phyloP scores from a whole-genome alignment of 2,329 filamentous ascomycete species.

The Mycosphaerella sp. region DNA sequence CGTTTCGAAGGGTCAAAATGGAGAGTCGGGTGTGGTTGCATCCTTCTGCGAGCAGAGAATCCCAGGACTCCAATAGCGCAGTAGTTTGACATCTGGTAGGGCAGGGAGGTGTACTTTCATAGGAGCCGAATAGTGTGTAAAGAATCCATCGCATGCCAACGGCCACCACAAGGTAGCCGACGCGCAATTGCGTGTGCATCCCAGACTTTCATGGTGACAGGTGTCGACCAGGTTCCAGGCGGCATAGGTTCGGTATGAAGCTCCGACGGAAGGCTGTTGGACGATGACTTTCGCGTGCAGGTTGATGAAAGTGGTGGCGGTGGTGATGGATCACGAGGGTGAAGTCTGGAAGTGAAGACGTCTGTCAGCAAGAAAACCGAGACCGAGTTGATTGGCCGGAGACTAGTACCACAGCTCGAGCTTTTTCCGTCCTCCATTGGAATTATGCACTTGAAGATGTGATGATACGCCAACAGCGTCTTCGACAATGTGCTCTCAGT shows the following conservation, averaged over 20 bases:
- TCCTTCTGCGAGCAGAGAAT: neutral
- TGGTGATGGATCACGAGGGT: neutral
- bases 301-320: neutral
- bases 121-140: neutral
- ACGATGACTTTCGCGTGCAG: neutral
- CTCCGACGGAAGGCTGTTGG: neutral
- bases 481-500: conserved; percentile 14
- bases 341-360: neutral
- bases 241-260: neutral
- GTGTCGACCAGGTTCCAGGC: neutral
- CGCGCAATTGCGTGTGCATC: neutral
- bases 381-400: neutral
- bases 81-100: neutral
- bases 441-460: conserved; percentile 12
- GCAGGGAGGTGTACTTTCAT: neutral
- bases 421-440: neutral
- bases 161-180: neutral
- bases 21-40: neutral
- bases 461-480: conserved; percentile 19
- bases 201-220: neutral
- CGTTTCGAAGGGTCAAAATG: neutral
- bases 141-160: neutral
- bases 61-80: neutral
- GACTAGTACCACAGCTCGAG: neutral
- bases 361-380: neutral